Conservation (phyloP, 371 early-diverging fungal species). For the Mucor irregularis region DNA sequence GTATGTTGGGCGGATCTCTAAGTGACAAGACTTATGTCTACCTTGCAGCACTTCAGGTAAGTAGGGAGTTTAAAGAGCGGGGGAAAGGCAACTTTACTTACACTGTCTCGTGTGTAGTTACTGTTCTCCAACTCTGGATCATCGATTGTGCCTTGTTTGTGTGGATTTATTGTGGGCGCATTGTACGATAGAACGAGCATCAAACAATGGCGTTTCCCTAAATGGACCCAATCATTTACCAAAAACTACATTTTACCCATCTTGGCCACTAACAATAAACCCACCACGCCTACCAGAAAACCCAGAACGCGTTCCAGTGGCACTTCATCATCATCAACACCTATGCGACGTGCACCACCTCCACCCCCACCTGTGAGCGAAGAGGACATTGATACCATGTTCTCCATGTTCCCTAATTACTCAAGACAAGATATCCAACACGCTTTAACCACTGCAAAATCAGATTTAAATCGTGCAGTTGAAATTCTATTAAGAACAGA, state of each 20-base stretch:
- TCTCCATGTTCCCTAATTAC: conserved; percentile 53
- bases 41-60: conserved; percentile 57
- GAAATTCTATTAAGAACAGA: conserved; percentile 27
- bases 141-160: conserved; percentile 48
- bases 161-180: conserved; percentile 59
- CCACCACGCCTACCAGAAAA: neutral
- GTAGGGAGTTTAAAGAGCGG: neutral
- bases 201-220: conserved; percentile 60
- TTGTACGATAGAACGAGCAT: conserved; percentile 50
- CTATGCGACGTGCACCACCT: neutral
- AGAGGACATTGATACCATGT: conserved; percentile 49
- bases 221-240: conserved; percentile 25
- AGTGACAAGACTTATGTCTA: conserved; percentile 65
- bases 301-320: neutral
- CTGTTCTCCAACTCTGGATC: conserved; percentile 47
- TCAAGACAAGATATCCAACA: conserved; percentile 45
- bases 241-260: conserved; percentile 30
- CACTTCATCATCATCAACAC: neutral
- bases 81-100: neutral
- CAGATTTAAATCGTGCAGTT: conserved; percentile 53
- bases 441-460: conserved; percentile 47
- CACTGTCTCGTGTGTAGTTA: no score
- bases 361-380: conserved; percentile 27
- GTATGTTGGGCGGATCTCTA: conserved; percentile 51
- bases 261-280: conserved; percentile 20